Conservation (phyloP, 2,329 filamentous ascomycete genomes). For the Pyrenochaeta sp. region DNA sequence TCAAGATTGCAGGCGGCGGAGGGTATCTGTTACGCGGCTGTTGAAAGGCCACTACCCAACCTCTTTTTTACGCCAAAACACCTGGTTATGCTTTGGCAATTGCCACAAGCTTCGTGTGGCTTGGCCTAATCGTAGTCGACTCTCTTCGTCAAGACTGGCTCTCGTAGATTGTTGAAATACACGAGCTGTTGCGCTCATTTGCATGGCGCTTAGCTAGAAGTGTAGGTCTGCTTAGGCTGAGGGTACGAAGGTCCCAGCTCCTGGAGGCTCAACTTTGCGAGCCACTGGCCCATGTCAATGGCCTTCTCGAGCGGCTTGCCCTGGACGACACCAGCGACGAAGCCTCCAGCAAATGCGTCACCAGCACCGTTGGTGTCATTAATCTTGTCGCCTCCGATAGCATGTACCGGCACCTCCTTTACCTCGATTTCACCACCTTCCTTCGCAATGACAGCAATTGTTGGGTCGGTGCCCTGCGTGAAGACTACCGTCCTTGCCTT, state of each 20-base stretch:
- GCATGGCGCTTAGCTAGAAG: constrained; percentile 40
- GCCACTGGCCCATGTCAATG: constrained; percentile 95
- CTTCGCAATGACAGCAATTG: constrained; percentile 79
- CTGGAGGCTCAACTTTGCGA: constrained; percentile 91
- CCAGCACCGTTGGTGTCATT: constrained; percentile 97
- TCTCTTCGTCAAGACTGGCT: constrained; percentile 12
- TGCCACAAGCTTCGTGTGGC: background rate
- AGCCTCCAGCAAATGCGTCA: constrained; percentile 95
- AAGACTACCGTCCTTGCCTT: constrained; percentile 87
- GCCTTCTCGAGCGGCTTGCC: constrained; percentile 79
- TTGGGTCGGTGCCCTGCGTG: constrained; percentile 93
- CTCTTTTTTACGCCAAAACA: constrained; percentile 4
- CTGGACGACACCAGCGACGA: constrained; percentile 87
- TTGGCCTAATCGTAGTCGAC: background rate
- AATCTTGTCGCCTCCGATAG: constrained; percentile 80
- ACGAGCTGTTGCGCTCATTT: constrained; percentile 47
- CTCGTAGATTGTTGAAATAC: constrained; percentile 53
- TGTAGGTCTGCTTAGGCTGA: constrained; percentile 52
- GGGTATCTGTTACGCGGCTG: constrained; percentile 32
- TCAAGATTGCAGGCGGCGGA: background rate
- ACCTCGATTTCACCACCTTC: constrained; percentile 70
- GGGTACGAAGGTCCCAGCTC: constrained; percentile 90
- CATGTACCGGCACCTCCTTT: constrained; percentile 81
- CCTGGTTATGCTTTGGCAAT: constrained; percentile 4
- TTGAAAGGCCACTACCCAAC: constrained; percentile 27